phyloP scores from a whole-genome alignment of 2,329 filamentous ascomycete species.

The Exutisphaerella laricina region DNA sequence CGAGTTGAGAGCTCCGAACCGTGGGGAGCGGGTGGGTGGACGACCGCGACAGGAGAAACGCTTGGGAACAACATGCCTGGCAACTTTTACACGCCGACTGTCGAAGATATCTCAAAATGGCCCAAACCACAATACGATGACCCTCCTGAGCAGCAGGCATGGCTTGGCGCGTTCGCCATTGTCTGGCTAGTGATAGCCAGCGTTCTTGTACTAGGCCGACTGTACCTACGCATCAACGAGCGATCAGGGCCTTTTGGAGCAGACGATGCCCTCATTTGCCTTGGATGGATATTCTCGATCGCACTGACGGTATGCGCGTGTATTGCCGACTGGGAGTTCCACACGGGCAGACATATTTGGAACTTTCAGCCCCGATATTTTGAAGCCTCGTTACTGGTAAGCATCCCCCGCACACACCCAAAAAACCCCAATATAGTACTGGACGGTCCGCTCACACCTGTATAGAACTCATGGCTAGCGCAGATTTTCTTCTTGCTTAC shows the following conservation, averaged over 20 bases:
- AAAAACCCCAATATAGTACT: no score
- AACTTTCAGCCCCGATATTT: slow-evolving; percentile 13
- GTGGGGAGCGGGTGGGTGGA: background rate
- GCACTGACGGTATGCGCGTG: slow-evolving; percentile 16
- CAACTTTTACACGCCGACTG: slow-evolving; percentile 20
- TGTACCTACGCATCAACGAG: slow-evolving; percentile 21
- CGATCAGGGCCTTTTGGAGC: slow-evolving; percentile 24
- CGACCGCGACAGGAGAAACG: background rate
- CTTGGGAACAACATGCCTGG: slow-evolving; percentile 23
- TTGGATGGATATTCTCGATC: slow-evolving; percentile 18
- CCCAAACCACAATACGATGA: slow-evolving; percentile 25
- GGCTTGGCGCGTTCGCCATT: slow-evolving; percentile 20
- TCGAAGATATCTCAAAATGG: slow-evolving; percentile 20
- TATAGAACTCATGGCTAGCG: slow-evolving; percentile 16
- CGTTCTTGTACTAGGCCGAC: slow-evolving; percentile 19
- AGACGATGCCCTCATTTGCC: slow-evolving; percentile 22
- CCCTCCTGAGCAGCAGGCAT: slow-evolving; percentile 19
- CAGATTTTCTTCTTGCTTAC: slow-evolving; percentile 20
- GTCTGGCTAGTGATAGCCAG: slow-evolving; percentile 18
- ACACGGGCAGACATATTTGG: slow-evolving; percentile 22
- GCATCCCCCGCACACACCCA: slow-evolving; percentile 5
- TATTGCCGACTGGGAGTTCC: slow-evolving; percentile 11
- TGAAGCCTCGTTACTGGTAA: slow-evolving; percentile 5
- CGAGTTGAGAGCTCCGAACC: background rate
- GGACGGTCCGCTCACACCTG: no score